Conservation (phyloP, 2,329 filamentous ascomycete species). For the Beauveria scarabaeidicola region DNA sequence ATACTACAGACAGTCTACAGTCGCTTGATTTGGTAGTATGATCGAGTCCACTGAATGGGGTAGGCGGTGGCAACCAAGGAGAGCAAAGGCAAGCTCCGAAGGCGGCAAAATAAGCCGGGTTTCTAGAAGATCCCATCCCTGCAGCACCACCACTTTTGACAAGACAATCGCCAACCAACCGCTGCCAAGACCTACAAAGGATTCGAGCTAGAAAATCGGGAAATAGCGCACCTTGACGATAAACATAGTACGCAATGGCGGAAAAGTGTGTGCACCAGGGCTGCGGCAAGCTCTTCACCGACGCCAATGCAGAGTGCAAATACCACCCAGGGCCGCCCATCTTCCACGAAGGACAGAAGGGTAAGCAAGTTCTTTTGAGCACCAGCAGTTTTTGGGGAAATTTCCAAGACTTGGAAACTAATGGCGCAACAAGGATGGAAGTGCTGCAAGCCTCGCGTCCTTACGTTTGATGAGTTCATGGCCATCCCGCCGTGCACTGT, state of each 20-base stretch:
- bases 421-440: constrained; percentile 66
- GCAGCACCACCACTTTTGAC: neutral
- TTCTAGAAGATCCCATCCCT: constrained; percentile 28
- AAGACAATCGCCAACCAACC: neutral
- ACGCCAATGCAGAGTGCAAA: constrained; percentile 72
- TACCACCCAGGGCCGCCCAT: constrained; percentile 92
- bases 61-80: constrained; percentile 25
- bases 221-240: neutral
- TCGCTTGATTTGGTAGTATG: too few species aligned
- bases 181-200: neutral
- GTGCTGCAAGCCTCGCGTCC: constrained; percentile 93
- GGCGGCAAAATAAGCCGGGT: constrained; percentile 10
- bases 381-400: neutral
- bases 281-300: constrained; percentile 80
- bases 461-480: constrained; percentile 98
- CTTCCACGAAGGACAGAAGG: constrained; percentile 98
- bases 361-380: constrained; percentile 36
- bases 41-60: constrained; percentile 19
- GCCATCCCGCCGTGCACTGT: constrained; percentile 84
- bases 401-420: neutral
- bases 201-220: neutral
- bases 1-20: too few species aligned
- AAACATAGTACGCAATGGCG: constrained; percentile 40
- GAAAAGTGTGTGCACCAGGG: constrained; percentile 94
- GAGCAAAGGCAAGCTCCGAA: constrained; percentile 7